Conservation (phyloP, 257 asterid species). For the Jasminum sambac region DNA sequence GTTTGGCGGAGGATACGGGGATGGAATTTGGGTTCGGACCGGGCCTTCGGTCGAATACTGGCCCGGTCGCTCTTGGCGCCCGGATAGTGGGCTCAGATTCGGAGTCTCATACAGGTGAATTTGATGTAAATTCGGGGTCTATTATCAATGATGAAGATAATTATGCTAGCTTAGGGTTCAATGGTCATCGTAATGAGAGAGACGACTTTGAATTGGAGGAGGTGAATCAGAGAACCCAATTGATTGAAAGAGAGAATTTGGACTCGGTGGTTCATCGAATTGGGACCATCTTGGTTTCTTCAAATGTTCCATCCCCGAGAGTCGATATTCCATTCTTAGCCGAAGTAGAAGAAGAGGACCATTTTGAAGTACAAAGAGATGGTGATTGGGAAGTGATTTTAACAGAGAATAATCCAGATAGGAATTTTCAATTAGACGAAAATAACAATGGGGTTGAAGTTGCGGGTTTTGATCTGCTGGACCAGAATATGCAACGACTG, state of each 20-base stretch:
- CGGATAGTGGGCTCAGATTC: conserved; percentile 61
- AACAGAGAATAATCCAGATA: conserved; percentile 57
- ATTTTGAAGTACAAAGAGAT: conserved; percentile 40
- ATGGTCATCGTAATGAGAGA: conserved; percentile 35
- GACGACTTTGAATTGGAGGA: conserved; percentile 93
- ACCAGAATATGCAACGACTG: conserved; percentile 58
- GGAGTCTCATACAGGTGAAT: conserved; percentile 68
- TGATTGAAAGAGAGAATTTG: conserved; percentile 58
- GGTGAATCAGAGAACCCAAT: conserved; percentile 51
- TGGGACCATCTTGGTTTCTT: conserved; percentile 65
- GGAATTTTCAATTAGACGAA: conserved; percentile 48
- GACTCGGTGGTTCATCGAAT: conserved; percentile 62
- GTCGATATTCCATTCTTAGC: conserved; percentile 35
- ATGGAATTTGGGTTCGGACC: conserved; percentile 58
- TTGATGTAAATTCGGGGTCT: conserved; percentile 60
- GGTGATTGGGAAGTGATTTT: conserved; percentile 84
- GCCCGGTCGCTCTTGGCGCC: conserved; percentile 22
- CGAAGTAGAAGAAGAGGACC: conserved; percentile 30
- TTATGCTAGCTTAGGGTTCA: conserved; percentile 34
- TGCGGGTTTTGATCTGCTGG: conserved; percentile 35
- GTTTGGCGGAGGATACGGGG: conserved; percentile 39
- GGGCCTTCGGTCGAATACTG: conserved; percentile 38
- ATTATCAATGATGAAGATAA: conserved; percentile 22
- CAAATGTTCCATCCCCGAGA: conserved; percentile 45
- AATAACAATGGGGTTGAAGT: conserved; percentile 24